Conservation (phyloP, 2,329 filamentous ascomycete species). For the Pyricularia sp. region DNA sequence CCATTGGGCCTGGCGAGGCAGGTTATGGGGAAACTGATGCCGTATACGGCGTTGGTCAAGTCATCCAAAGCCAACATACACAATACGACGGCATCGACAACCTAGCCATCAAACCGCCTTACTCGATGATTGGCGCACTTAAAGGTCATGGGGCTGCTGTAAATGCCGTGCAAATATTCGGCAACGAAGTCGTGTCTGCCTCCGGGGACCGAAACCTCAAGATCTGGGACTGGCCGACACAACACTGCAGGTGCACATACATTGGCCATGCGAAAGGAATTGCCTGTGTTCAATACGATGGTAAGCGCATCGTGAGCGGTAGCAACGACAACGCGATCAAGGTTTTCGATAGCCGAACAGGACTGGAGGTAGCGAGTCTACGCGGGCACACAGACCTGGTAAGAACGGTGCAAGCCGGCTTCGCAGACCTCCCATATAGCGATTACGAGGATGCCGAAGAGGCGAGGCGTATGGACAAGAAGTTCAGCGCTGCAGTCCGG, state of each 20-base stretch:
- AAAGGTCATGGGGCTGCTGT: slow-evolving; percentile 84
- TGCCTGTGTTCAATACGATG: slow-evolving; percentile 94
- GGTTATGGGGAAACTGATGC: slow-evolving; percentile 32
- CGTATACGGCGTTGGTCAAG: slow-evolving; percentile 39
- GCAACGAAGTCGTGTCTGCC: slow-evolving; percentile 79
- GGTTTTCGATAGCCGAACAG: slow-evolving; percentile 78
- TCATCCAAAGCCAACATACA: slow-evolving; percentile 38
- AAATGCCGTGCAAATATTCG: slow-evolving; percentile 86
- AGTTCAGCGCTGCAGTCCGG: slow-evolving; percentile 52
- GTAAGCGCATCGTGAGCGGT: slow-evolving; percentile 82
- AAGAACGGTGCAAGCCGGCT: slow-evolving; percentile 87
- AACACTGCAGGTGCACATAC: slow-evolving; percentile 63
- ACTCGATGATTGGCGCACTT: slow-evolving; percentile 64
- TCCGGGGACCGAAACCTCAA: slow-evolving; percentile 91
- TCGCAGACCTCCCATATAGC: slow-evolving; percentile 76
- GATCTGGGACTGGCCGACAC: slow-evolving; percentile 80
- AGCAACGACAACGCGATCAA: slow-evolving; percentile 94
- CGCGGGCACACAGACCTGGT: slow-evolving; percentile 74
- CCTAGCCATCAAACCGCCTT: slow-evolving; percentile 46
- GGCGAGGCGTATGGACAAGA: slow-evolving; percentile 58
- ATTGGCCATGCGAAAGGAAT: slow-evolving; percentile 89
- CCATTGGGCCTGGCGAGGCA: slow-evolving; percentile 46
- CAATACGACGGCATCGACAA: slow-evolving; percentile 33
- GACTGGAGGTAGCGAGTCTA: slow-evolving; percentile 79
- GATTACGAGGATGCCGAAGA: slow-evolving; percentile 60